Percentiles rank a stretch among this genome's conserved stretches.
Evolutionary conservation across 805 yeast genomes (phyloP).

Genomic region (Saturnispora sekii): DNA sequence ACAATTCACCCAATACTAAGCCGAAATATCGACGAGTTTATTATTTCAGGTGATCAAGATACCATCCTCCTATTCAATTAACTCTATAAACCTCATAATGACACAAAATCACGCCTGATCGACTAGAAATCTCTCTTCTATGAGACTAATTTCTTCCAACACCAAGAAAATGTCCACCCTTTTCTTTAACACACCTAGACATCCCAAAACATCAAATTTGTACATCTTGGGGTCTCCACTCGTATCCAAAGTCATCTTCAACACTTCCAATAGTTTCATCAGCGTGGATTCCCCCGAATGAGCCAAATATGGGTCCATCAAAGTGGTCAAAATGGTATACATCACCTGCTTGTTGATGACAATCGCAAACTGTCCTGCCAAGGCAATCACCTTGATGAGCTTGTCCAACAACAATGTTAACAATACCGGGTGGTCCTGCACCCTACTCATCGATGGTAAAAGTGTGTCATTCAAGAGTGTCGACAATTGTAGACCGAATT

Average conservation of each 20-base stretch:
- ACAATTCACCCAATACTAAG: too few species aligned
- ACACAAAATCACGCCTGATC: too few species aligned
- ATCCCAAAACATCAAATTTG: constrained; percentile 21
- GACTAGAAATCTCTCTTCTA: too few species aligned
- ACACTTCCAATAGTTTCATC: not conserved
- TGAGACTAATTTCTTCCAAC: too few species aligned
- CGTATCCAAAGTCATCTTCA: not conserved
- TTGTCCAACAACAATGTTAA: constrained; percentile 12
- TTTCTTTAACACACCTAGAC: constrained; percentile 10
- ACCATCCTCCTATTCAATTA: too few species aligned
- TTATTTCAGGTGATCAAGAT: too few species aligned
- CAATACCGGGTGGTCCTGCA: constrained; percentile 19
- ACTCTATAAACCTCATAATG: too few species aligned
- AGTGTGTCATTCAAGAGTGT: constrained; percentile 20
- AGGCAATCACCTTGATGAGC: constrained; percentile 9
- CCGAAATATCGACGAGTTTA: too few species aligned
- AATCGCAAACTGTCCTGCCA: constrained; percentile 14
- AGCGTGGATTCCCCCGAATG: constrained; percentile 11
- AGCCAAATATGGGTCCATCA: constrained; percentile 21
- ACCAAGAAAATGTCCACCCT: not conserved
- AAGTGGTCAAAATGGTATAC: constrained; percentile 17
- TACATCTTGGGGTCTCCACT: constrained; percentile 6
- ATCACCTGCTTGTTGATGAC: constrained; percentile 17
- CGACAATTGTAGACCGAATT: constrained; percentile 12
- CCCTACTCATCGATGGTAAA: constrained; percentile 21